These are phyloP conservation scores for Skeletonema grethae DNA, from an alignment of 108 stramenopile genomes.

Conservation along the genomic window DNA sequence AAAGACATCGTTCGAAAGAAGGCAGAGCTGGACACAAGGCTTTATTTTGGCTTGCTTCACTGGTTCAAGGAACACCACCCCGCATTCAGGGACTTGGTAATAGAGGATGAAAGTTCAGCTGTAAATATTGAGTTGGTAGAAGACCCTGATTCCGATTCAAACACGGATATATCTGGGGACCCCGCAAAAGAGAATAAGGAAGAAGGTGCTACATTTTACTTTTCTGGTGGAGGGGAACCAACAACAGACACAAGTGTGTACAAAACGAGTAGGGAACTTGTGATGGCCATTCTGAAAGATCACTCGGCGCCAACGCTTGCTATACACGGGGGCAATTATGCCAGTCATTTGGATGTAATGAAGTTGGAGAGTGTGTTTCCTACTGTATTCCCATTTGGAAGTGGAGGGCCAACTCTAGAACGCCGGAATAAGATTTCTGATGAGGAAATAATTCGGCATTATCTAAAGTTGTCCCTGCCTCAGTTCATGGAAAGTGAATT, in stretches of 20 bases:
- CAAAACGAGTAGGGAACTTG: background rate
- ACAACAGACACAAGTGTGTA: background rate
- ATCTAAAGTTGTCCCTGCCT: background rate
- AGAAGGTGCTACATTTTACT: background rate
- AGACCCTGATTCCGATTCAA: background rate
- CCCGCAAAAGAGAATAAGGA: background rate
- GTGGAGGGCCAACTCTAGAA: background rate
- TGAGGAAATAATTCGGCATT: background rate
- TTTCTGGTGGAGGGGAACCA: background rate
- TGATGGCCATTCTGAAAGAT: background rate
- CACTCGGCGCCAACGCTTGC: background rate
- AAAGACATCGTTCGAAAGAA: constrained; percentile 9
- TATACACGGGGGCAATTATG: background rate
- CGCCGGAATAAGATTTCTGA: background rate
- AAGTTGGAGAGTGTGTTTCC: constrained; percentile 2
- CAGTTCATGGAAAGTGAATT: constrained; percentile 1
- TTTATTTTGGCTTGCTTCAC: background rate
- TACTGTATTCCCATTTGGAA: background rate
- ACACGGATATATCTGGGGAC: background rate
- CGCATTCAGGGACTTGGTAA: background rate
- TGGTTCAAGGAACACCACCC: background rate
- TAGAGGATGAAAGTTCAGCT: background rate
- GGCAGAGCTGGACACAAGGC: background rate
- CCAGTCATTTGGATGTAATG: background rate
- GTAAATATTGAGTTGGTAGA: background rate